These are phyloP conservation scores for Pharnaceum exiguum DNA, from an alignment of 148 eudicot genomes.

Conservation along the genomic window DNA sequence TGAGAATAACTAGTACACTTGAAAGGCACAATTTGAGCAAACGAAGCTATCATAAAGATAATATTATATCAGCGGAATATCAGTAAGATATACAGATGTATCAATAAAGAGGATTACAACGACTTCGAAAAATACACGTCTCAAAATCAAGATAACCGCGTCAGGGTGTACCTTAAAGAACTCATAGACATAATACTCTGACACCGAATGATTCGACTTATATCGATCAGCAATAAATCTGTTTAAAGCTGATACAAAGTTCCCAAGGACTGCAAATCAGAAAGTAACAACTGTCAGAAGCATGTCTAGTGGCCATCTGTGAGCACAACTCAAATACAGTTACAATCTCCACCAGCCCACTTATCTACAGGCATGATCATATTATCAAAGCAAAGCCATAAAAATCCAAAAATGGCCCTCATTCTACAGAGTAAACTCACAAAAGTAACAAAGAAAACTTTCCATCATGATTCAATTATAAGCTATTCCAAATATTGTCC, in stretches of 20 bases:
- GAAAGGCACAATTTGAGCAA: too few relatives aligned
- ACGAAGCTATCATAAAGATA: too few relatives aligned
- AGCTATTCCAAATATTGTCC: too few relatives aligned
- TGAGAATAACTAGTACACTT: too few relatives aligned
- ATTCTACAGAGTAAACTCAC: too few relatives aligned
- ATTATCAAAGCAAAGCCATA: too few relatives aligned
- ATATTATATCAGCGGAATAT: too few relatives aligned
- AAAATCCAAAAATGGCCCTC: too few relatives aligned
- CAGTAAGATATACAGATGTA: background rate
- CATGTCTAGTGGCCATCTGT: background rate
- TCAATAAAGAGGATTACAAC: background rate
- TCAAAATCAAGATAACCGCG: background rate
- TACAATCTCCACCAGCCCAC: background rate
- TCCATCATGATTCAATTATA: too few relatives aligned
- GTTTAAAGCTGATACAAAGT: slow-evolving; percentile 78
- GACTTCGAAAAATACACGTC: background rate
- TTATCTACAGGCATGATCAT: too few relatives aligned
- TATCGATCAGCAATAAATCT: slow-evolving; percentile 71
- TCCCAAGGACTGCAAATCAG: slow-evolving; percentile 69
- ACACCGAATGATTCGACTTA: slow-evolving; percentile 55
- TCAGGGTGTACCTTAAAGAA: slow-evolving; percentile 53
- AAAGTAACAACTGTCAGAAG: slow-evolving; percentile 14
- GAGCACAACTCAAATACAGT: background rate
- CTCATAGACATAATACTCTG: slow-evolving; percentile 82
- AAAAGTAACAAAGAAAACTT: too few relatives aligned